Percentiles rank a stretch among this genome's conserved stretches.
Evolutionary conservation across 768 basidiomycete species (phyloP).

Genomic region (Kwoniella dejecticola): DNA sequence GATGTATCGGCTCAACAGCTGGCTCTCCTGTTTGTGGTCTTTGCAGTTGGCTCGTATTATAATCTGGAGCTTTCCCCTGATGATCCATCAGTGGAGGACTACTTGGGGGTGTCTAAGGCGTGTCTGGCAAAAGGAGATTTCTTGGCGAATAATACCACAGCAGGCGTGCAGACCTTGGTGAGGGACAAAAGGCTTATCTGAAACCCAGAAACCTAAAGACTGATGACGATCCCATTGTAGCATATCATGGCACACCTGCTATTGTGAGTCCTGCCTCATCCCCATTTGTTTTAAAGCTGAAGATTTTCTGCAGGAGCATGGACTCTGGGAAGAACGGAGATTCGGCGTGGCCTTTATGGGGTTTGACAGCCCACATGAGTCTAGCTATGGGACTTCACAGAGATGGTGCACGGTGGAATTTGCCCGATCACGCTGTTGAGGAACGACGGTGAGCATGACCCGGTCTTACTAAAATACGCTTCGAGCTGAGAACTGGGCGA

Average conservation of each 20-base stretch:
- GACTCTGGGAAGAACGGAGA: constrained; percentile 22
- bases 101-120: constrained; percentile 1
- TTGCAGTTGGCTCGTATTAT: constrained; percentile 23
- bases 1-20: constrained; percentile 5
- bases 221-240: not conserved
- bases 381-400: constrained; percentile 23
- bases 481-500: not conserved
- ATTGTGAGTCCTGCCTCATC: not conserved
- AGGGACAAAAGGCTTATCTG: not conserved
- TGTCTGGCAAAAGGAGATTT: constrained; percentile 29
- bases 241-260: constrained; percentile 3
- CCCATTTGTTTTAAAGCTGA: not conserved
- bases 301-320: not conserved
- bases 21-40: constrained; percentile 20
- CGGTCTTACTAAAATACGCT: not conserved
- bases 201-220: not conserved
- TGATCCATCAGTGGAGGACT: constrained; percentile 15
- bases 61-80: constrained; percentile 26
- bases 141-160: constrained; percentile 19
- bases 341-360: constrained; percentile 27
- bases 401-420: constrained; percentile 22
- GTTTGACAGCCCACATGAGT: constrained; percentile 13
- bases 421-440: constrained; percentile 12
- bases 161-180: constrained; percentile 24
- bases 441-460: constrained; percentile 15